phyloP scores from a whole-genome alignment of 208 protist species.

The Acanthamoeba healyi region DNA sequence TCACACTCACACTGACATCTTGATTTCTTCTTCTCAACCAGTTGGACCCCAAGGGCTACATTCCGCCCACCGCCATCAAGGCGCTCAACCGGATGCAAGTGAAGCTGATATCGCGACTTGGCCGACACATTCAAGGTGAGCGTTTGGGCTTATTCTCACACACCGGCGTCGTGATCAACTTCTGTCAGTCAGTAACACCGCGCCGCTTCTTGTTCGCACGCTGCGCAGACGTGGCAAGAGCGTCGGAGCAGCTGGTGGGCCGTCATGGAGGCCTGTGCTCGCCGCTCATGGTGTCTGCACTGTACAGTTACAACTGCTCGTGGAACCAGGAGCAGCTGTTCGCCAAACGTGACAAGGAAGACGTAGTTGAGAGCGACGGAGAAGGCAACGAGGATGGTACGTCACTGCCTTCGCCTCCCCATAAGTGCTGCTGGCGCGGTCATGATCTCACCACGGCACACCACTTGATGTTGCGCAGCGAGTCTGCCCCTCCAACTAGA shows the following conservation, averaged over 20 bases:
- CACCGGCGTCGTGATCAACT: neutral
- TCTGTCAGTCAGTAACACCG: neutral
- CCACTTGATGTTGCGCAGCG: too few species aligned
- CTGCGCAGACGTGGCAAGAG: neutral
- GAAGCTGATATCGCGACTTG: neutral
- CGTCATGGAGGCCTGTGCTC: neutral
- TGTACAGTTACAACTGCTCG: slow-evolving; percentile 35
- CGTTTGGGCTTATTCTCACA: too few species aligned
- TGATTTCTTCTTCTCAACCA: neutral
- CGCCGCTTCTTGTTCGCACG: neutral
- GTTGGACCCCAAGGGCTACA: slow-evolving; percentile 59
- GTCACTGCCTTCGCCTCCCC: too few species aligned
- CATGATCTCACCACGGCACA: too few species aligned
- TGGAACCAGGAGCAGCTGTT: slow-evolving; percentile 42
- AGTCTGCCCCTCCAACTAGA: too few species aligned
- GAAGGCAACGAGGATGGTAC: neutral
- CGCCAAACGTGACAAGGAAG: neutral
- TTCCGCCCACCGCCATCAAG: neutral
- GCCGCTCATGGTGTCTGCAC: neutral
- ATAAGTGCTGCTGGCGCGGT: too few species aligned
- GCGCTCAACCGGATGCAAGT: slow-evolving; percentile 41
- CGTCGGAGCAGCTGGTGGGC: neutral
- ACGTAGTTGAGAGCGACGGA: neutral
- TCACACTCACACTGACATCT: too few species aligned
- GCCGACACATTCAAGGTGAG: slow-evolving; percentile 22